Evolutionary conservation across 2,329 filamentous ascomycete genomes (phyloP).

Genomic region (Podosphaera aphanis): DNA sequence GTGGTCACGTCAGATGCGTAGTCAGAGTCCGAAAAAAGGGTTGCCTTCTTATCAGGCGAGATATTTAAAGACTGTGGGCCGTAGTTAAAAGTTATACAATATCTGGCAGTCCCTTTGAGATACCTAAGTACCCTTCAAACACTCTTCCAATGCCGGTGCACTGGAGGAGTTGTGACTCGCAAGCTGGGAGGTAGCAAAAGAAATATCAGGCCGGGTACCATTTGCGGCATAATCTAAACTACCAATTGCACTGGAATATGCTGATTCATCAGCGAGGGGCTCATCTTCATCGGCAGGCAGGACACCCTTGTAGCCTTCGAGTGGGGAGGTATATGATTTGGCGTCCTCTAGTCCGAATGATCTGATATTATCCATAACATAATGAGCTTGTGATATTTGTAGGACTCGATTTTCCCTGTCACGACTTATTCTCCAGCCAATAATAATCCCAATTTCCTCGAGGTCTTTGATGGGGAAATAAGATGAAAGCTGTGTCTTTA

Average conservation of each 20-base stretch:
- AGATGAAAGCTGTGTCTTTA: neutral
- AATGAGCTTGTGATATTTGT: neutral
- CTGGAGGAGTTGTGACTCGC: neutral
- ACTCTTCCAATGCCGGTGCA: too few species aligned
- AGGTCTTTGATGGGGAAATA: neutral
- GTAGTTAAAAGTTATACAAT: too few species aligned
- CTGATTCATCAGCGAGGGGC: neutral
- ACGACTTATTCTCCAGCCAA: neutral
- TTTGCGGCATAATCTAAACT: neutral
- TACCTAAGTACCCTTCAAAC: too few species aligned
- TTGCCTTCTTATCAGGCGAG: too few species aligned
- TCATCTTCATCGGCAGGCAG: neutral
- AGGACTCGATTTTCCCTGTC: neutral
- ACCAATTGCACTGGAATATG: conserved; percentile 1
- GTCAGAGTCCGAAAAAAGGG: too few species aligned
- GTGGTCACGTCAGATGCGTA: too few species aligned
- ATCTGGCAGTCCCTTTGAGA: too few species aligned
- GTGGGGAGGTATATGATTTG: neutral
- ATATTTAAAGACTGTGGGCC: too few species aligned
- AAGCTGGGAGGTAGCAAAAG: neutral
- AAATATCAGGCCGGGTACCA: neutral
- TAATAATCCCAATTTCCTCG: neutral
- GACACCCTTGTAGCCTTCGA: neutral
- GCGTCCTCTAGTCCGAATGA: neutral
- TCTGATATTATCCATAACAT: neutral